phyloP scores from a whole-genome alignment of 495 filamentous ascomycete species.

The Physcia stellaris region DNA sequence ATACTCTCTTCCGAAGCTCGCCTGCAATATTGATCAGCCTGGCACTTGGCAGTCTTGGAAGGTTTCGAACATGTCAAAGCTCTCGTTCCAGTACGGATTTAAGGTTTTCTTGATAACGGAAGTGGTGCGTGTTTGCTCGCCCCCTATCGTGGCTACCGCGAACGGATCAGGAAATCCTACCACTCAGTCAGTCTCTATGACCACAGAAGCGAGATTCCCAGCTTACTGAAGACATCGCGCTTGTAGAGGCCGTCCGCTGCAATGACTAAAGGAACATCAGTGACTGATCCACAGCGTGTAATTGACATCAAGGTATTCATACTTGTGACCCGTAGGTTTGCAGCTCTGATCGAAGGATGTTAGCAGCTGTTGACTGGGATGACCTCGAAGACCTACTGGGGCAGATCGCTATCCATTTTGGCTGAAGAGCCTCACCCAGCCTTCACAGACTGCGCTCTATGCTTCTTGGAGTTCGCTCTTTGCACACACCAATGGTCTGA shows the following conservation, averaged over 20 bases:
- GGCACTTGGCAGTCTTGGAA: slow-evolving; percentile 4
- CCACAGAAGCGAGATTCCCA: slow-evolving; percentile 12
- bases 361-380: slow-evolving; percentile 16
- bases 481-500: too few species aligned
- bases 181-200: not conserved
- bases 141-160: slow-evolving; percentile 88
- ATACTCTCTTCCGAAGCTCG: slow-evolving; percentile 86
- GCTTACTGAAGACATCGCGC: slow-evolving; percentile 93
- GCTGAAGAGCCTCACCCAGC: not conserved
- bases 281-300: slow-evolving; percentile 6
- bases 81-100: slow-evolving; percentile 99
- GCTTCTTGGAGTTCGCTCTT: too few species aligned
- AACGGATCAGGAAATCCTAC: slow-evolving; percentile 95
- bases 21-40: slow-evolving; percentile 30
- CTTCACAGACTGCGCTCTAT: not conserved
- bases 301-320: slow-evolving; percentile 19
- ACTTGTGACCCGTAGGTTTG: slow-evolving; percentile 55
- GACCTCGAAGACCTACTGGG: slow-evolving; percentile 32
- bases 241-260: slow-evolving; percentile 97
- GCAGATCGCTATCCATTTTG: slow-evolving; percentile 47
- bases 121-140: slow-evolving; percentile 93
- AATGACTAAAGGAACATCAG: slow-evolving; percentile 62
- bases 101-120: slow-evolving; percentile 91
- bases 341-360: slow-evolving; percentile 29
- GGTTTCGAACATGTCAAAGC: slow-evolving; percentile 74